Percentiles rank a stretch among this genome's conserved stretches.
These are phyloP conservation scores for Apophysomyces trapeziformis DNA, from an alignment of 371 early-diverging fungal genomes.

Conservation along the genomic window DNA sequence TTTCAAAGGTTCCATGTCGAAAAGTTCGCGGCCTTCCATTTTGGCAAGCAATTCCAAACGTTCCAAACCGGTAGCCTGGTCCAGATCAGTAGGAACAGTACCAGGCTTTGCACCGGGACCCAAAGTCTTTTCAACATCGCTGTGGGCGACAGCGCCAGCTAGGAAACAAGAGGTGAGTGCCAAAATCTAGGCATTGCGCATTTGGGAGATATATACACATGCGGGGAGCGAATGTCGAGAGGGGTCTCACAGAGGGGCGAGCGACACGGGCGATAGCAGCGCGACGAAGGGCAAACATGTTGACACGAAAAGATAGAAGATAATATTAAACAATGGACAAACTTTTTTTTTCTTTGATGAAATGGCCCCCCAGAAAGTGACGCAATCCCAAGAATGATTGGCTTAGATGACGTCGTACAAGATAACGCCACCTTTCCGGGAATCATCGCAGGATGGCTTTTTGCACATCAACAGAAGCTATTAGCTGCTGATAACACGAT, in stretches of 20 bases:
- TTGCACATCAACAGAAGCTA: too few relatives aligned
- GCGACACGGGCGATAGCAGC: slow-evolving; percentile 30
- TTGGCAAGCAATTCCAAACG: slow-evolving; percentile 84
- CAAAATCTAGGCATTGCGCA: slow-evolving; percentile 6
- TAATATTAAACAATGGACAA: slow-evolving; percentile 1
- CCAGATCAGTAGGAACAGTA: slow-evolving; percentile 81
- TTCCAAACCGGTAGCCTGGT: slow-evolving; percentile 89
- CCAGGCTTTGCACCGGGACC: slow-evolving; percentile 69
- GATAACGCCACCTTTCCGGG: too few relatives aligned
- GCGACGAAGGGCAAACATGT: slow-evolving; percentile 41
- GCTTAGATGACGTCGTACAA: too few relatives aligned
- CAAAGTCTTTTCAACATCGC: slow-evolving; percentile 9
- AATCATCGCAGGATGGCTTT: too few relatives aligned
- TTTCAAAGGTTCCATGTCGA: slow-evolving; percentile 80
- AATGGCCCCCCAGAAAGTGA: too few relatives aligned
- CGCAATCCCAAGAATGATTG: too few relatives aligned
- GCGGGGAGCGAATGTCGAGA: slow-evolving; percentile 36
- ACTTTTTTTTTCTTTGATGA: neutral
- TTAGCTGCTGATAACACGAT: too few relatives aligned
- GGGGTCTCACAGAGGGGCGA: slow-evolving; percentile 26
- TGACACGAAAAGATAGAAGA: neutral
- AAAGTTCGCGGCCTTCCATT: slow-evolving; percentile 85
- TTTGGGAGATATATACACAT: slow-evolving; percentile 23
- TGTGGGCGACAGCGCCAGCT: slow-evolving; percentile 41
- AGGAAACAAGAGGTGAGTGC: neutral